These are phyloP conservation scores for Speleostelium caveatum DNA, from an alignment of 78 protist genomes.

Conservation along the genomic window DNA sequence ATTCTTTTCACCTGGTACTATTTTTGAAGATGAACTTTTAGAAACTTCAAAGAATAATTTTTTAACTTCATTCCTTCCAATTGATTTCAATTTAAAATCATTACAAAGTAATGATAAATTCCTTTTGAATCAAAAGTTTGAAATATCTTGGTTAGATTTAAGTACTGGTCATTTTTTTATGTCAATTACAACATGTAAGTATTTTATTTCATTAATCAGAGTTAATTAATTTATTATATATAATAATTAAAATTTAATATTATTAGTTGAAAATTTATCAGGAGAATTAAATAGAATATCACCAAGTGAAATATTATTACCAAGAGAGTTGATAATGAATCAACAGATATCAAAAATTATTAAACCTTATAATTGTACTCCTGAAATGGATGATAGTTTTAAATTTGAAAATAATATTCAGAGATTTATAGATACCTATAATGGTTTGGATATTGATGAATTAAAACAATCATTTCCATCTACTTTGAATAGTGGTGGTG, in stretches of 20 bases:
- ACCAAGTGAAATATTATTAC: conserved; percentile 44
- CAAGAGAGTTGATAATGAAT: neutral
- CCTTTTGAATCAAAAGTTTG: neutral
- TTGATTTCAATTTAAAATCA: neutral
- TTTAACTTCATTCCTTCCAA: conserved; percentile 11
- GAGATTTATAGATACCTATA: conserved; percentile 19
- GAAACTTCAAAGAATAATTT: conserved; percentile 25
- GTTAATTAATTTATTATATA: neutral
- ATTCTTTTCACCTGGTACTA: conserved; percentile 67
- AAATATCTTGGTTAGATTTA: conserved; percentile 68
- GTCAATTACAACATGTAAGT: conserved; percentile 19
- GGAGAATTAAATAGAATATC: conserved; percentile 35
- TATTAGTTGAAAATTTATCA: conserved; percentile 23
- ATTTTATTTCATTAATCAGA: too few species aligned
- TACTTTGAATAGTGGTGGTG: conserved; percentile 4
- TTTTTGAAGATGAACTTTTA: conserved; percentile 45
- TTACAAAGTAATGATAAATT: neutral
- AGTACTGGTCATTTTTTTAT: conserved; percentile 64
- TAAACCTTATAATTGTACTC: conserved; percentile 18
- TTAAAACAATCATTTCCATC: neutral
- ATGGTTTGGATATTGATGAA: neutral
- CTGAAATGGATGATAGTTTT: neutral
- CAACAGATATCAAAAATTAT: conserved; percentile 2
- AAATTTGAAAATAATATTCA: neutral
- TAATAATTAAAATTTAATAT: neutral